A percentile compares a stretch with the other conserved stretches of the same genome.
These are phyloP conservation scores for Phytopythium cucurbitacearum DNA, from an alignment of 352 stramenopile genomes.

Conservation along the genomic window DNA sequence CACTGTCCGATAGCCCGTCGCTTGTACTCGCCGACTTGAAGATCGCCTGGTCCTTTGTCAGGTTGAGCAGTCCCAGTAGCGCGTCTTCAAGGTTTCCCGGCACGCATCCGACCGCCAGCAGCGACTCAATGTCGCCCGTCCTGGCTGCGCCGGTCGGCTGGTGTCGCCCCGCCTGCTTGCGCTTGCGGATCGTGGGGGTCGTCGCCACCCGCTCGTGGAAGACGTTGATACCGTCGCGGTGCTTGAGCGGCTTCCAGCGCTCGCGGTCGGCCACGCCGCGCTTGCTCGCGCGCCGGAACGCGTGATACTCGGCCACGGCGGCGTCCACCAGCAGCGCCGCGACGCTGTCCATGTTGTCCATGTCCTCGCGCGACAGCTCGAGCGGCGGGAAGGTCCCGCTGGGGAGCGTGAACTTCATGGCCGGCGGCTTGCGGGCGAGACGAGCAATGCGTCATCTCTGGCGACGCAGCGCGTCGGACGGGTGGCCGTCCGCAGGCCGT, in stretches of 20 bases:
- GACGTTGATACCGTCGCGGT: conserved; percentile 22
- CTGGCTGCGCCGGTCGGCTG: neutral
- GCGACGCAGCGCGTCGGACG: no score
- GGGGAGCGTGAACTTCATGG: conserved; percentile 33
- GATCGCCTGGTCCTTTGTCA: conserved; percentile 21
- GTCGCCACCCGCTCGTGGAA: conserved; percentile 20
- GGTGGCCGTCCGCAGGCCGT: no score
- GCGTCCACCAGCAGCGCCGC: conserved; percentile 22
- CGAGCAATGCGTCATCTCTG: no score
- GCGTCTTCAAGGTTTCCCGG: conserved; percentile 27
- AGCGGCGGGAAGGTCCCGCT: conserved; percentile 32
- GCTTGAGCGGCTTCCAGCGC: conserved; percentile 31
- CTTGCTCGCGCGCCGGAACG: conserved; percentile 11
- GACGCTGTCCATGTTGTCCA: conserved; percentile 35
- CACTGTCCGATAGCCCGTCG: conserved; percentile 27
- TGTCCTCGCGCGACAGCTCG: conserved; percentile 27
- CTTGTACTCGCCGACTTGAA: conserved; percentile 27
- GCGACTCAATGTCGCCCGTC: conserved; percentile 14
- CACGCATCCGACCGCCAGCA: conserved; percentile 33
- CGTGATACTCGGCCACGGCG: conserved; percentile 23
- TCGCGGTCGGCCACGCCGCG: conserved; percentile 13
- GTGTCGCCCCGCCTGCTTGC: neutral
- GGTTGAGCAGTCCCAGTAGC: conserved; percentile 31
- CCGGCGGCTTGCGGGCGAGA: neutral
- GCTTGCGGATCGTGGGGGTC: conserved; percentile 10